Conservation (phyloP, 2,329 filamentous ascomycete species). For the Ophiostoma populinum region DNA sequence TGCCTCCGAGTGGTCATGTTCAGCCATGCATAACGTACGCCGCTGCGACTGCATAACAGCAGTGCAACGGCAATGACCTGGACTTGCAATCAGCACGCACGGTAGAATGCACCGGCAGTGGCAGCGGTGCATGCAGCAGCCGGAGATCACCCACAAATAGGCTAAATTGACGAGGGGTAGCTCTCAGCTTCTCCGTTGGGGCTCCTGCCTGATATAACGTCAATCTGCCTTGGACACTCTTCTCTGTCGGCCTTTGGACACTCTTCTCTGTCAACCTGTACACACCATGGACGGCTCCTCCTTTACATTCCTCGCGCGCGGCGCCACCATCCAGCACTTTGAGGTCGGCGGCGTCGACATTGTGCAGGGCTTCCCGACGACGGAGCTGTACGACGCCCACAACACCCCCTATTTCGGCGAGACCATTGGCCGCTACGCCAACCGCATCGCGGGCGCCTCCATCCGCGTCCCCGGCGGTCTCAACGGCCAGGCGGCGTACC, state of each 20-base stretch:
- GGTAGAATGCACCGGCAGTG: no score
- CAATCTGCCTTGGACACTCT: no score
- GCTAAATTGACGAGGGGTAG: constrained; percentile 1
- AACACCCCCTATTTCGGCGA: constrained; percentile 77
- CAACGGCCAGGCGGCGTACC: constrained; percentile 50
- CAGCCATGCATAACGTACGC: no score
- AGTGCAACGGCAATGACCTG: no score
- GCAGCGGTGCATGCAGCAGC: no score
- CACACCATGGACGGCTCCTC: constrained; percentile 29
- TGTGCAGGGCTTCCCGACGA: constrained; percentile 66
- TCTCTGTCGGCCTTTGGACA: no score
- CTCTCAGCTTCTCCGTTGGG: no score
- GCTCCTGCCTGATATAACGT: no score
- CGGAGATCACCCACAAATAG: neutral
- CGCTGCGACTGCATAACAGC: no score
- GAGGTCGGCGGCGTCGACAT: constrained; percentile 66
- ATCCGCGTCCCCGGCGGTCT: constrained; percentile 39
- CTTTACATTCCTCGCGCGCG: constrained; percentile 54
- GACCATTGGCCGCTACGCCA: constrained; percentile 74
- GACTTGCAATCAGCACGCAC: no score
- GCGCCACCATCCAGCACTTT: constrained; percentile 70
- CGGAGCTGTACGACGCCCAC: constrained; percentile 56
- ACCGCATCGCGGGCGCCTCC: constrained; percentile 58
- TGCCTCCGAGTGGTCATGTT: no score
- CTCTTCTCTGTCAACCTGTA: constrained; percentile 7